Percentiles rank a stretch among this genome's conserved stretches.
phyloP scores from a whole-genome alignment of 2,329 filamentous ascomycete genomes.

The Tolypocladium cylindrosporum region DNA sequence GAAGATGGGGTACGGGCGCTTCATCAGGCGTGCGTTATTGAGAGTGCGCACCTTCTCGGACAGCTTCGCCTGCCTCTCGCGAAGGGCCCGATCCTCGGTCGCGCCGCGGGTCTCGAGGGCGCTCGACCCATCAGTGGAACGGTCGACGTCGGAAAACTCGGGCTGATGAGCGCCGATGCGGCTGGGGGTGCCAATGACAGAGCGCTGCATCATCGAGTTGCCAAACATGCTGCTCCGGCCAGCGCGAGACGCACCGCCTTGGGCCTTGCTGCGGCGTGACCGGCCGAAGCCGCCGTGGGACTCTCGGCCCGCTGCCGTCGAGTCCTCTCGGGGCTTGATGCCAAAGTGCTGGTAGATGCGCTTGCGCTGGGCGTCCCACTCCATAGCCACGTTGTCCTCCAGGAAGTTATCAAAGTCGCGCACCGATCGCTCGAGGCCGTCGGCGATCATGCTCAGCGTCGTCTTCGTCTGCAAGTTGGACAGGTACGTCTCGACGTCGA shows the following conservation, averaged over 20 bases:
- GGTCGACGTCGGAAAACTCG: slow-evolving; percentile 60
- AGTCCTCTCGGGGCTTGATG: slow-evolving; percentile 53
- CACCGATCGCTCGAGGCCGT: slow-evolving; percentile 81
- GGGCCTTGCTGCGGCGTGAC: slow-evolving; percentile 41
- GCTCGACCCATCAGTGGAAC: slow-evolving; percentile 39
- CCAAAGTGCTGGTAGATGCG: slow-evolving; percentile 96
- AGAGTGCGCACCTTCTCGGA: slow-evolving; percentile 70
- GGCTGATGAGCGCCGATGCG: slow-evolving; percentile 53
- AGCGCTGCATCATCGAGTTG: slow-evolving; percentile 63
- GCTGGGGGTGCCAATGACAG: slow-evolving; percentile 75
- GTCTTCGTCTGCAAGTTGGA: slow-evolving; percentile 83
- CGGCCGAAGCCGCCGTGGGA: slow-evolving; percentile 49
- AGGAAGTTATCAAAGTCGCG: slow-evolving; percentile 89
- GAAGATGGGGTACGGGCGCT: slow-evolving; percentile 61
- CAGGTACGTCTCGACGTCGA: slow-evolving; percentile 70
- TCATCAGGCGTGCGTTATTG: slow-evolving; percentile 61
- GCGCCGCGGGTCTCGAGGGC: slow-evolving; percentile 32
- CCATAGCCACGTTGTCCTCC: slow-evolving; percentile 87
- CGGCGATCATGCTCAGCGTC: slow-evolving; percentile 80
- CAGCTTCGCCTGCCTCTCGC: slow-evolving; percentile 77
- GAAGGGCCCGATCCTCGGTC: slow-evolving; percentile 62
- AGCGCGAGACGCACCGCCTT: slow-evolving; percentile 39
- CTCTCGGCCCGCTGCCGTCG: slow-evolving; percentile 30
- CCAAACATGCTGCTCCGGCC: slow-evolving; percentile 42
- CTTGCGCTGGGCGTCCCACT: slow-evolving; percentile 90